A percentile compares a stretch with the other conserved stretches of the same genome.
phyloP scores from a whole-genome alignment of 2,329 filamentous ascomycete genomes.

The Lachnellula cervina region DNA sequence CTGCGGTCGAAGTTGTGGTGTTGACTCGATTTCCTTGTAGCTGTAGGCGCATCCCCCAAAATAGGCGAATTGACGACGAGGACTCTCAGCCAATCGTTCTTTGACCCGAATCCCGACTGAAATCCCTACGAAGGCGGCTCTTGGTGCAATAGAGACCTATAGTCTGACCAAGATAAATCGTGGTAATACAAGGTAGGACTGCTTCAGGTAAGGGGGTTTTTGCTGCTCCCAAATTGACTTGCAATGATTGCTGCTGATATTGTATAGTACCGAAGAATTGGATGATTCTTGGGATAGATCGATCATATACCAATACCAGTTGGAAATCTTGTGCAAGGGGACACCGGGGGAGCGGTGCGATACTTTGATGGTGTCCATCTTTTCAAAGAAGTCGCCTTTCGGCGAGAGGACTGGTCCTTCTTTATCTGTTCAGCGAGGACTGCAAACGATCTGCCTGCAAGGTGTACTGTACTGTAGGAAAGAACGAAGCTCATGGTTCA shows the following conservation, averaged over 20 bases:
- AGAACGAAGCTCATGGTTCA: slow-evolving; percentile 7
- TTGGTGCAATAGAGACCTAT: background rate
- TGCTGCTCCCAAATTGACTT: slow-evolving; percentile 21
- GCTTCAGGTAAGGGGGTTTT: slow-evolving; percentile 7
- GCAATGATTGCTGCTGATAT: slow-evolving; percentile 14
- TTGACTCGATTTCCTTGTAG: slow-evolving; percentile 28
- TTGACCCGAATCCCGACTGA: slow-evolving; percentile 11
- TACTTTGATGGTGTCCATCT: slow-evolving; percentile 26
- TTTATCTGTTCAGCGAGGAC: slow-evolving; percentile 16
- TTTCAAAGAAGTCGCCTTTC: slow-evolving; percentile 24
- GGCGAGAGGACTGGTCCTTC: slow-evolving; percentile 11
- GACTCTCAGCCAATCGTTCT: slow-evolving; percentile 26
- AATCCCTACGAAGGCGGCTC: slow-evolving; percentile 13
- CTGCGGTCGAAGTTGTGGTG: slow-evolving; percentile 8
- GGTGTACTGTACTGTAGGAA: background rate
- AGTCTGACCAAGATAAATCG: background rate
- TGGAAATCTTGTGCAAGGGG: slow-evolving; percentile 23
- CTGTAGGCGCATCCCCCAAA: slow-evolving; percentile 22
- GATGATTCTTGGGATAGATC: slow-evolving; percentile 4
- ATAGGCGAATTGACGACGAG: slow-evolving; percentile 26
- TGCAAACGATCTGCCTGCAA: background rate
- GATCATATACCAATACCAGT: slow-evolving; percentile 20
- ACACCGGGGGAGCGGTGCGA: slow-evolving; percentile 18
- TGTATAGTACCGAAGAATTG: slow-evolving; percentile 14
- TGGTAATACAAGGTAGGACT: background rate